A percentile compares a stretch with the other conserved stretches of the same genome.
Evolutionary conservation across 2,329 filamentous ascomycete genomes (phyloP).

Genomic region (Zymoseptoria crescenta): DNA sequence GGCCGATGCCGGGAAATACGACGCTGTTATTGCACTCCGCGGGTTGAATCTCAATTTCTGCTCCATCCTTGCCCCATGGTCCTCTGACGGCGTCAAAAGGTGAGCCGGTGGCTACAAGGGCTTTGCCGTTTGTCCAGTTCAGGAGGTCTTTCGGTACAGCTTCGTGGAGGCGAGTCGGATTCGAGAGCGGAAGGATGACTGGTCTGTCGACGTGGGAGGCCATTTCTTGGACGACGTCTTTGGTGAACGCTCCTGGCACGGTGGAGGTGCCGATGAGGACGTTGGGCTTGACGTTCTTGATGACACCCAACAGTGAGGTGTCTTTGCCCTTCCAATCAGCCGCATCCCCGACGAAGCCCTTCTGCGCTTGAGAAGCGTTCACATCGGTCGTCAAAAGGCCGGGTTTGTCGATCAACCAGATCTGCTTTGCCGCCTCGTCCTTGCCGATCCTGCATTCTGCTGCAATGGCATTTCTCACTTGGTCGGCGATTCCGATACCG

Average conservation of each 20-base stretch:
- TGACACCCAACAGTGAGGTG: constrained; percentile 55
- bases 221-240: constrained; percentile 69
- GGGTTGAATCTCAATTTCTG: constrained; percentile 42
- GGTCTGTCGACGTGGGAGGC: constrained; percentile 62
- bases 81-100: constrained; percentile 66
- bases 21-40: constrained; percentile 88
- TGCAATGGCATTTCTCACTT: constrained; percentile 71
- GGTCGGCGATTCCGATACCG: constrained; percentile 78
- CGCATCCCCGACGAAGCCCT: constrained; percentile 56
- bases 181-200: constrained; percentile 83
- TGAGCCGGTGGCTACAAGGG: constrained; percentile 73
- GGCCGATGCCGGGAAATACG: constrained; percentile 69
- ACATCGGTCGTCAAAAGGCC: constrained; percentile 60
- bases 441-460: constrained; percentile 53
- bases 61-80: constrained; percentile 37
- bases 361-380: constrained; percentile 60
- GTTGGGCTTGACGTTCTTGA: constrained; percentile 67
- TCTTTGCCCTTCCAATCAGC: constrained; percentile 55
- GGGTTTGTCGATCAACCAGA: constrained; percentile 70
- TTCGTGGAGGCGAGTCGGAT: constrained; percentile 77
- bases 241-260: constrained; percentile 64
- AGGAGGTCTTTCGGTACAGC: constrained; percentile 69
- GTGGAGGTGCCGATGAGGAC: constrained; percentile 81
- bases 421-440: constrained; percentile 69
- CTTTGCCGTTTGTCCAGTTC: constrained; percentile 69